These are phyloP conservation scores for Rhinocladiella mackenziei DNA, from an alignment of 2,329 filamentous ascomycete species.

Conservation along the genomic window DNA sequence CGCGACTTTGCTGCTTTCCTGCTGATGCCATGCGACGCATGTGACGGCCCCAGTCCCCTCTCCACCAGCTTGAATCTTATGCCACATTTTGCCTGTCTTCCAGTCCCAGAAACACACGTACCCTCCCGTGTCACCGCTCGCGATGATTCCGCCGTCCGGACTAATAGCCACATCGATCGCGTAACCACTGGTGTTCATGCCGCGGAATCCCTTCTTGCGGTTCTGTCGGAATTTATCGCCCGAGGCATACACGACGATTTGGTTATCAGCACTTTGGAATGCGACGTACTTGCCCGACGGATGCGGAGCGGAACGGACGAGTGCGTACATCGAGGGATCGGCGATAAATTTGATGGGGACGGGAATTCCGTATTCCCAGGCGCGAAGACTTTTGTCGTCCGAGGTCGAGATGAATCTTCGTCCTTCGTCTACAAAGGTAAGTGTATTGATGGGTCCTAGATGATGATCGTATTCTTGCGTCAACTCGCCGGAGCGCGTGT, in stretches of 20 bases:
- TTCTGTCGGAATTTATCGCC: constrained; percentile 97
- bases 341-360: constrained; percentile 98
- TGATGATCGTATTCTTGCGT: constrained; percentile 99
- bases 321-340: constrained; percentile 95
- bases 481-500: constrained; percentile 74
- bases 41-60: constrained; percentile 59
- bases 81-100: constrained; percentile 99
- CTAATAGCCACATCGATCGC: constrained; percentile 84
- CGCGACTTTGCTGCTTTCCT: constrained; percentile 90
- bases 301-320: constrained; percentile 79
- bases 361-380: constrained; percentile 98
- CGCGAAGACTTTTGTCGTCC: constrained; percentile 91
- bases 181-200: constrained; percentile 93
- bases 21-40: constrained; percentile 93
- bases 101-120: constrained; percentile 98
- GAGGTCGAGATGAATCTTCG: constrained; percentile 96
- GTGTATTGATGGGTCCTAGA: constrained; percentile 93
- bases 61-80: constrained; percentile 74
- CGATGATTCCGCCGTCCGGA: constrained; percentile 88
- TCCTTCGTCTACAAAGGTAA: constrained; percentile 92
- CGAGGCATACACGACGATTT: constrained; percentile 90
- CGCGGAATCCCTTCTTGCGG: constrained; percentile 91
- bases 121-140: constrained; percentile 79
- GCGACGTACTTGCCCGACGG: constrained; percentile 91
- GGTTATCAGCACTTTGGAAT: constrained; percentile 91